These are phyloP conservation scores for Suillus weaverae DNA, from an alignment of 768 basidiomycete genomes.

Conservation along the genomic window DNA sequence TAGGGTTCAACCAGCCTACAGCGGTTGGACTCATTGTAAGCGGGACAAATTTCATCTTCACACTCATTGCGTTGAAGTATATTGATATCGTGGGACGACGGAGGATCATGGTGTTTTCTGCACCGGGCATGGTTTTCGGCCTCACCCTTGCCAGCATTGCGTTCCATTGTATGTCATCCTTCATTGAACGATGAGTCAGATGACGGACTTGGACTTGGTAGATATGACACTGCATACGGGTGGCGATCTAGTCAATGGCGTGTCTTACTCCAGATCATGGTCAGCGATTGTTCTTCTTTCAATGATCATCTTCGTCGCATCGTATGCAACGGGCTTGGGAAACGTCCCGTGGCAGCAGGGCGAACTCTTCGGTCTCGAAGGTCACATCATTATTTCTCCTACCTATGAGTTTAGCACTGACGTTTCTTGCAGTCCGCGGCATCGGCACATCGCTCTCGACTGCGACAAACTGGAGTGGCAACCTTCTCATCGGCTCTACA, in stretches of 20 bases:
- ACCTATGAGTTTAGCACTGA: not conserved
- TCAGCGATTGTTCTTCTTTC: slow-evolving; percentile 68
- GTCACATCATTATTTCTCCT: slow-evolving; percentile 29
- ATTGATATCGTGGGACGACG: slow-evolving; percentile 73
- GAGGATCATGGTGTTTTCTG: slow-evolving; percentile 66
- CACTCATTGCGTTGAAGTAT: slow-evolving; percentile 65
- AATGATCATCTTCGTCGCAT: slow-evolving; percentile 84
- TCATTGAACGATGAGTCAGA: not conserved
- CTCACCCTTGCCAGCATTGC: slow-evolving; percentile 62
- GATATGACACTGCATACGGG: slow-evolving; percentile 63
- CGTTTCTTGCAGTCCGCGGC: slow-evolving; percentile 54
- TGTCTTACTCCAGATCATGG: slow-evolving; percentile 59
- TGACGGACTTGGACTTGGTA: slow-evolving; percentile 20
- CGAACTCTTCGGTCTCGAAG: slow-evolving; percentile 78
- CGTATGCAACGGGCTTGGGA: slow-evolving; percentile 77
- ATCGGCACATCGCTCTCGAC: slow-evolving; percentile 75
- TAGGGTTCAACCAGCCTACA: slow-evolving; percentile 81
- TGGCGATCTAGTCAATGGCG: slow-evolving; percentile 58
- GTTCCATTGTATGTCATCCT: slow-evolving; percentile 57
- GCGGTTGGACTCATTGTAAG: slow-evolving; percentile 79
- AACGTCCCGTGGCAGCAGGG: slow-evolving; percentile 89
- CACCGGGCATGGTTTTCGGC: slow-evolving; percentile 72
- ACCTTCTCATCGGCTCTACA: slow-evolving; percentile 75
- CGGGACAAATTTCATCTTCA: slow-evolving; percentile 78
- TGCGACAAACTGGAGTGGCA: slow-evolving; percentile 76